Evolutionary conservation across 345 rosid species (phyloP), one percentile per base, ranked within the genome.

Genomic region (Eutrema heterophyllum): DNA sequence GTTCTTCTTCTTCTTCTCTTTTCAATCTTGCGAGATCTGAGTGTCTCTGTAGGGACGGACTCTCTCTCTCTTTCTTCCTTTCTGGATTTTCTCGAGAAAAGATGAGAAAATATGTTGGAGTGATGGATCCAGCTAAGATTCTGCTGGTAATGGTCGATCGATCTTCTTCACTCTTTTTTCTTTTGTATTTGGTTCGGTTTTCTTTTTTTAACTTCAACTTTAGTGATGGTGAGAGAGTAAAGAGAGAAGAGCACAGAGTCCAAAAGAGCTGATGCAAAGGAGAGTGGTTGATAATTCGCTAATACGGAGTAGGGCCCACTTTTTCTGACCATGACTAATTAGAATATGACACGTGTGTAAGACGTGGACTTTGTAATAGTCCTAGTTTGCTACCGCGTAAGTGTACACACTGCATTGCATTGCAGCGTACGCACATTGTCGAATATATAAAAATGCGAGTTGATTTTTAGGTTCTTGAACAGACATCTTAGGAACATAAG

Each of bases 51-150:
- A 62, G 66, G 24, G 55, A 46, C 54, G 24, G 55, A 46, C 54
- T 50, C 40, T 52, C 50, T 21, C 29, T 27, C 43, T 33, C 48
- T 63, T 45, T 64, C n/a, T 54, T 6, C 8, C 48, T 73, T 60
- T 61, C 30, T 43, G 29, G 68, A 16, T 70, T 70, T 70, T 70
- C 66, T 13, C 57, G 45, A 65, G 70, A 35, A 15, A 36, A 35
- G 9, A 33, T 9, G 13, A 48, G 35, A n/a, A 7, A 10, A 0
- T 6, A 15, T 70, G 12, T 15, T 2, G 9, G 55, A 65, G 7
- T 35, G 54, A 52, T 38, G 71, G 78, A 88, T 88, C 88, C 97
- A 92, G 97, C 97, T 92, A 86, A 88, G 93, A 81, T 83, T 83
- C 85, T 69, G 84, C 88, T 82, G 86, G 71, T 70, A 18, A 56